Evolutionary conservation across 2,329 filamentous ascomycete genomes (phyloP), one percentile per base, ranked within the genome.

Genomic region (Elsinoe arachidis): DNA sequence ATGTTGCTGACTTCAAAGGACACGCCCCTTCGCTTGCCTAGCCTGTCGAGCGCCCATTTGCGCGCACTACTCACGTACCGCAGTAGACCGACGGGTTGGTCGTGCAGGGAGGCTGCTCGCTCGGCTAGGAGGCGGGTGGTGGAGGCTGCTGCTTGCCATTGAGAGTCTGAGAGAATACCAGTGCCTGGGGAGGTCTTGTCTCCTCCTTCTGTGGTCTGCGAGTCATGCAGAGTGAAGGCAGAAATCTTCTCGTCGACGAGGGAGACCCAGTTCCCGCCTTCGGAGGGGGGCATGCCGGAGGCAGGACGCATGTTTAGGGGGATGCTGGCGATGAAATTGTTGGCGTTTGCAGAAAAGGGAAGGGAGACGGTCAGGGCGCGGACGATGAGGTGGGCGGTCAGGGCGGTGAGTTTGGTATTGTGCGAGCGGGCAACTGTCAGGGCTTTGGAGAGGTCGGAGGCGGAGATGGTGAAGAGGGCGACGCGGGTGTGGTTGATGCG

Each of bases 1-100:
- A 77, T 52, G 59, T 78, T 79, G 63, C 75, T 78, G 7, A 78
- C 56, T 62, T 77, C 74, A 55, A 73, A 77, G 4, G 73, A 74
- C 14, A 60, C 65, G 39, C 74, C 73, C 23, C 76, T 66, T 26
- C 60, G 58, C 55, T 70, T 61, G 3, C 71, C 71, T 7, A 76
- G 52, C 44, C 76, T 73, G 1, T 66, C 67, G 7, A 63, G 44
- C 3, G 68, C 66, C 75, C 75, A 79, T 7, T 63, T 62, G 3
- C 71, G 63, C 23, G 77, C 69, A 55, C 71, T 69, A 4, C 66
- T 66, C 1, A 71, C 60, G 47, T 77, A 78, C 56, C 68, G 62
- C 35, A 79, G 63, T 9, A 79, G 61, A 0, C 73, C 75, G 9
- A 77, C 67, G 1, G 75, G 63, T 56, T 76, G 74, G 39, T 76